Base-by-base conservation (phyloP, 306 rosid species). In the Luffa acutangula region DNA sequence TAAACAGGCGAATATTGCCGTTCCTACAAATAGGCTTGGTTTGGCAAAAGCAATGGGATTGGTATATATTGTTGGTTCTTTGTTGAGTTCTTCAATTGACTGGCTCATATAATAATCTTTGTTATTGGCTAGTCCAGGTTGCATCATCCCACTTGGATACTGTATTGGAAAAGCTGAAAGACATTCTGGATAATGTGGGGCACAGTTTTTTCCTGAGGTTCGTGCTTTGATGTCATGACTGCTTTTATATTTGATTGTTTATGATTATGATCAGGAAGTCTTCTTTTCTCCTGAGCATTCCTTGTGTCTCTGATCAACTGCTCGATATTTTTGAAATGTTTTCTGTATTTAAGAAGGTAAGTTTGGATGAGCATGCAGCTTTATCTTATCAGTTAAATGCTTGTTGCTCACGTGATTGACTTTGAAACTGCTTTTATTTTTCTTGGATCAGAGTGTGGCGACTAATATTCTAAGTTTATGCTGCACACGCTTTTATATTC, bases 81-180 rank as follows among this genome's bases (percentile, higher is more conserved):
- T 81, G 41, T 69, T 18, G 67, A 66, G 80, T 66, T 78, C 80
- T 76, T 84, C 84, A 81, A 53, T 87, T 82, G 54, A 49, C 4
- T 57, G 51, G 46, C 79, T 79, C 80, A 42, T 60, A 6, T 43
- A 56, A 83, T 83, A 76, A 78, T 69, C 31, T 59, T 53, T 82
- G 21, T 74, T 78, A 80, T 63, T 83, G 81, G 75, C 78, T 69
- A 52, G 76, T 84, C 48, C 85, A 94, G 98, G 97, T 92, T 83
- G 98, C 98, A 69, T 97, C 98, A 69, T 92, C 98, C 62, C 98
- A 94, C 89, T 88, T 94, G 88, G 98, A 94, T 85, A 91, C 98
- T 17, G 98, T 94, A 72, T 83, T 94, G 89, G 98, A 89, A 85
- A 94, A 92, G 90, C 92, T 94, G 85, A 94, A 94, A 86, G 88